phyloP scores from a whole-genome alignment of 345 rosid genomes.

The Citrus australasica region DNA sequence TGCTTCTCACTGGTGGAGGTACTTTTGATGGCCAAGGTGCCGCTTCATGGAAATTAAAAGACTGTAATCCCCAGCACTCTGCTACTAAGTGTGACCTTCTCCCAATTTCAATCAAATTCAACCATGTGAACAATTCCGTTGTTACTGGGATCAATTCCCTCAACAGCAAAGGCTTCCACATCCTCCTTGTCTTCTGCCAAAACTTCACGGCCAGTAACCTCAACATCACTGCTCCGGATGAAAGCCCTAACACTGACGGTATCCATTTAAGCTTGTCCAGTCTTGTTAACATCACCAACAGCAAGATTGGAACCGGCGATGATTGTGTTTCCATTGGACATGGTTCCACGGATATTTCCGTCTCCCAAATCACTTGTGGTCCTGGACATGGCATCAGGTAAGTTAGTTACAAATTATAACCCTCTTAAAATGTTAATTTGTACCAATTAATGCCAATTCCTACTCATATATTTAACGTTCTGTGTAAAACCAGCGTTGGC shows the following conservation, averaged over 20 bases:
- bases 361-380: constrained; percentile 34
- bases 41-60: constrained; percentile 38
- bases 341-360: constrained; percentile 20
- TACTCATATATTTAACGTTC: not conserved
- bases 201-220: constrained; percentile 24
- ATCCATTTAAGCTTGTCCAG: constrained; percentile 33
- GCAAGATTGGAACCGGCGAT: constrained; percentile 43
- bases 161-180: constrained; percentile 59
- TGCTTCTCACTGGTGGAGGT: constrained; percentile 53
- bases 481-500: constrained; percentile 27
- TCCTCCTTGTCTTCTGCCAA: constrained; percentile 24
- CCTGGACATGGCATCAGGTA: constrained; percentile 55
- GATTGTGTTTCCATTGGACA: constrained; percentile 44
- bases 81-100: too few species aligned
- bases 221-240: constrained; percentile 46
- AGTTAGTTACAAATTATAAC: not conserved
- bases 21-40: constrained; percentile 60
- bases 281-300: constrained; percentile 11
- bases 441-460: too few species aligned
- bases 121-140: constrained; percentile 23
- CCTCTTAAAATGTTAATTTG: too few species aligned
- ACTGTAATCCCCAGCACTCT: constrained; percentile 20
- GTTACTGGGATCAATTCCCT: constrained; percentile 34
- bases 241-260: constrained; percentile 57
- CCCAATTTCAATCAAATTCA: constrained; percentile 29